Evolutionary conservation across 2,329 filamentous ascomycete species (phyloP).

Genomic region (Penicillium freii): DNA sequence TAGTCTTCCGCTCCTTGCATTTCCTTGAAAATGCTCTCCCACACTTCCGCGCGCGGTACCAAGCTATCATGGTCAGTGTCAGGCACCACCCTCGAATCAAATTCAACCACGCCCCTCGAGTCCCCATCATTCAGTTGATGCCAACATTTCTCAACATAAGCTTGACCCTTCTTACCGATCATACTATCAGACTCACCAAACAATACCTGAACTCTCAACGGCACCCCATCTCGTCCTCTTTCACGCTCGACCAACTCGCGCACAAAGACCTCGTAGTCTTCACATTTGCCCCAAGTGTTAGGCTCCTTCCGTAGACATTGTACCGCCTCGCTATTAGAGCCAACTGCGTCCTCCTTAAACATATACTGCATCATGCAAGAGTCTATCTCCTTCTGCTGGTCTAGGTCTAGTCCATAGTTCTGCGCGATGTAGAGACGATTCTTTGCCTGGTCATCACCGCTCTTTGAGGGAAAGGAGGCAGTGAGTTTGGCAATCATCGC

Average conservation of each 20-base stretch:
- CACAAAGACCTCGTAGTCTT: constrained; percentile 34
- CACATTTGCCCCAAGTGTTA: constrained; percentile 35
- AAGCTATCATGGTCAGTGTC: constrained; percentile 44
- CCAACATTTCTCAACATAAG: constrained; percentile 48
- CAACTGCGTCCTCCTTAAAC: constrained; percentile 33
- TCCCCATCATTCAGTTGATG: constrained; percentile 17
- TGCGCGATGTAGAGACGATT: constrained; percentile 19
- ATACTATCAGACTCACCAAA: constrained; percentile 45
- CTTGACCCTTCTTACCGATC: constrained; percentile 43
- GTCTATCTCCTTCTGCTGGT: constrained; percentile 17
- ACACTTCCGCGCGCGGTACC: constrained; percentile 15
- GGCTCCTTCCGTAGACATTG: constrained; percentile 38
- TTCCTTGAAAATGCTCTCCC: constrained; percentile 16
- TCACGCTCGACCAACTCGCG: constrained; percentile 15
- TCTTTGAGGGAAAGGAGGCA: constrained; percentile 9
- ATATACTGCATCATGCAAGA: constrained; percentile 17
- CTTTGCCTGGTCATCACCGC: constrained; percentile 5
- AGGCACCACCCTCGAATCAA: constrained; percentile 29
- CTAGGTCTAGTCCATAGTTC: constrained; percentile 19
- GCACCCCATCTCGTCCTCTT: not conserved
- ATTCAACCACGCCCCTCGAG: constrained; percentile 32
- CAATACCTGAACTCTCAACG: constrained; percentile 32
- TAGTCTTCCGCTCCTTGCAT: not conserved
- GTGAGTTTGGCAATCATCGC: constrained; percentile 1
- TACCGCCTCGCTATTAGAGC: constrained; percentile 40